phyloP scores from a whole-genome alignment of 306 rosid genomes.

The Vigna mungo region DNA sequence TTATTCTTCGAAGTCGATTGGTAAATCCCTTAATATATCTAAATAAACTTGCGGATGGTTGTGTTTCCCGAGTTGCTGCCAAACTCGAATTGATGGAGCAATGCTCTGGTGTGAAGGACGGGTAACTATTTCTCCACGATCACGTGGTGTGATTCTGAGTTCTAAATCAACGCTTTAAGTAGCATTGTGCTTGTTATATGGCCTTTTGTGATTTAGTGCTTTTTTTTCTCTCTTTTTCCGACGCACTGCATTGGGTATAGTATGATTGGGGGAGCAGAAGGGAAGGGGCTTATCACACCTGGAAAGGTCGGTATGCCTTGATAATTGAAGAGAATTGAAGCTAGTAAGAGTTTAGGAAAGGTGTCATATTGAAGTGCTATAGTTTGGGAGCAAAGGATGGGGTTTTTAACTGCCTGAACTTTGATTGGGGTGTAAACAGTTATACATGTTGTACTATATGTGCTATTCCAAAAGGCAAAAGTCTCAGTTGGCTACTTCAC shows the following conservation, averaged over 20 bases:
- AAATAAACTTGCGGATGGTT: conserved; percentile 59
- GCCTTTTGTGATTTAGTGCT: conserved; percentile 3
- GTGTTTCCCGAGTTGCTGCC: conserved; percentile 64
- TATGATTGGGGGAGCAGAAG: conserved; percentile 72
- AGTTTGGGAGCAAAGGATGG: neutral
- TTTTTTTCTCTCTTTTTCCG: neutral
- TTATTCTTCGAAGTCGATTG: conserved; percentile 53
- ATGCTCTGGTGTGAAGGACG: conserved; percentile 72
- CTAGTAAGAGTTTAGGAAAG: conserved; percentile 17
- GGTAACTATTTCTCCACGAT: conserved; percentile 42
- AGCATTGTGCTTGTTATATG: conserved; percentile 2
- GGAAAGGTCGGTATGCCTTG: conserved; percentile 59
- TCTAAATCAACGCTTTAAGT: conserved; percentile 12
- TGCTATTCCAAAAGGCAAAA: no score
- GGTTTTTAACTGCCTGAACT: no score
- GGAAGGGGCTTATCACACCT: conserved; percentile 44
- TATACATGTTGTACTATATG: no score
- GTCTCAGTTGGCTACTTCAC: no score
- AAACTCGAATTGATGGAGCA: conserved; percentile 72
- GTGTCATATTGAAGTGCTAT: conserved; percentile 21
- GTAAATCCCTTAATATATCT: conserved; percentile 77
- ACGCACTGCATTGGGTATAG: conserved; percentile 67
- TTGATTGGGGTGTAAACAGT: no score
- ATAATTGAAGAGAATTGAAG: neutral
- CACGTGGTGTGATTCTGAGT: neutral